Percentiles rank a stretch among this genome's conserved stretches.
Evolutionary conservation across 345 rosid species (phyloP).

Genomic region (Moricandia arvensis): DNA sequence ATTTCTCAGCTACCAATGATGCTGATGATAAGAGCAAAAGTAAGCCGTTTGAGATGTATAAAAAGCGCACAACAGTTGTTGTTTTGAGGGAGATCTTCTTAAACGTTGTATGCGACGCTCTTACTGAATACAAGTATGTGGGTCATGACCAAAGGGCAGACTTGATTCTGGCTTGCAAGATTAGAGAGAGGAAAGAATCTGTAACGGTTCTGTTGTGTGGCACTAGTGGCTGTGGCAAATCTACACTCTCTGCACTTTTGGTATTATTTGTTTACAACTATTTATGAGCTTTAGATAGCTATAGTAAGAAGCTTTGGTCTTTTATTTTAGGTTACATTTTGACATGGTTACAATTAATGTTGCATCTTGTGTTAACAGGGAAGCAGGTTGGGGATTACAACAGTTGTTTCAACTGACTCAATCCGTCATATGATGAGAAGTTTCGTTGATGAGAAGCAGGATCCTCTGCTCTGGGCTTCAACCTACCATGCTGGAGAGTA

Average conservation of each 20-base stretch:
- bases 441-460: slow-evolving; percentile 82
- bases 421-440: slow-evolving; percentile 99
- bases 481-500: slow-evolving; percentile 96
- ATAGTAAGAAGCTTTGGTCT: slow-evolving; percentile 36
- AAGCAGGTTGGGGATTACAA: slow-evolving; percentile 64
- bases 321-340: background rate
- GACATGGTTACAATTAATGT: background rate
- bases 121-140: slow-evolving; percentile 90
- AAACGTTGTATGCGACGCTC: slow-evolving; percentile 76
- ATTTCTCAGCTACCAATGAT: slow-evolving; percentile 32
- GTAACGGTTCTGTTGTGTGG: slow-evolving; percentile 55
- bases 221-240: slow-evolving; percentile 49
- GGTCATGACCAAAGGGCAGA: slow-evolving; percentile 97
- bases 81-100: slow-evolving; percentile 67
- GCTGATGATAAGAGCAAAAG: slow-evolving; percentile 41
- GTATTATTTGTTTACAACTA: slow-evolving; percentile 43
- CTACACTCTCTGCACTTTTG: slow-evolving; percentile 94
- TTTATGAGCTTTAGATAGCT: background rate
- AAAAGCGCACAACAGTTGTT: slow-evolving; percentile 77
- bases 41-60: slow-evolving; percentile 75
- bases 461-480: slow-evolving; percentile 95
- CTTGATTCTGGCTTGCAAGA: slow-evolving; percentile 89
- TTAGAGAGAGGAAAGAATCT: slow-evolving; percentile 94
- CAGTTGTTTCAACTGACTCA: slow-evolving; percentile 75
- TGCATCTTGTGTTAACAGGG: slow-evolving; percentile 34